Percentiles rank a stretch among this genome's conserved stretches.
phyloP scores from a whole-genome alignment of 768 basidiomycete genomes.

The Lactarius tabidus region DNA sequence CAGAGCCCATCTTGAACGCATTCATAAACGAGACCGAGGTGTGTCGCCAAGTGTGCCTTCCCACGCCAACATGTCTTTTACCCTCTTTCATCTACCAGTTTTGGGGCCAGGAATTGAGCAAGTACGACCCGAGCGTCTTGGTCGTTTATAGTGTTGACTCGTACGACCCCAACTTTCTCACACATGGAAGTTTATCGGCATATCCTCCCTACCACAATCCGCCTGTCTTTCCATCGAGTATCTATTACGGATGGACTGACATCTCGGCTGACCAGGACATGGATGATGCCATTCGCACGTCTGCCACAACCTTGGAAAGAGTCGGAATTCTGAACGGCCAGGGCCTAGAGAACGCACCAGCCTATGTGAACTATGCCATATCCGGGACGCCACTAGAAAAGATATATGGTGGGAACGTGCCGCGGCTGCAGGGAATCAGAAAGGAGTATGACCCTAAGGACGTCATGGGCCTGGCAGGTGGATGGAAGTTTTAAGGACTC shows the following conservation, averaged over 20 bases:
- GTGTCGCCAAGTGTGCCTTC: not conserved
- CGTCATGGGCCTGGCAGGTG: conserved; percentile 11
- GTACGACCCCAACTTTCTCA: conserved; percentile 4
- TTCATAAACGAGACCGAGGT: conserved; percentile 12
- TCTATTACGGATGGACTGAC: conserved; percentile 1
- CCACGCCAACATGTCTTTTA: not conserved
- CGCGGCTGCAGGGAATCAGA: conserved; percentile 10
- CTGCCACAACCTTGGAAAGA: not conserved
- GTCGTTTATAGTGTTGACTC: conserved; percentile 6
- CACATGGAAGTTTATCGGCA: conserved; percentile 7
- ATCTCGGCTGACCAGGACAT: not conserved
- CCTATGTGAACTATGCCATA: conserved; percentile 11
- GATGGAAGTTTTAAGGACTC: conserved; percentile 11
- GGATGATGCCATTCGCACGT: conserved; percentile 4
- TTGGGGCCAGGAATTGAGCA: not conserved
- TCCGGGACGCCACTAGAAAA: conserved; percentile 1
- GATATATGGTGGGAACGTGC: conserved; percentile 11
- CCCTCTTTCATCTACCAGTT: not conserved
- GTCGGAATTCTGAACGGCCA: conserved; percentile 9
- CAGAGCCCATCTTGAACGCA: conserved; percentile 3
- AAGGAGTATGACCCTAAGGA: conserved; percentile 4
- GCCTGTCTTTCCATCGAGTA: not conserved
- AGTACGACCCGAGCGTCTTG: not conserved
- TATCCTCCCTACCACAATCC: conserved; percentile 10
- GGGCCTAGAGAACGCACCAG: not conserved